Base-by-base conservation (phyloP, 495 filamentous ascomycete genomes). In the Lasiosphaeria ovina region DNA sequence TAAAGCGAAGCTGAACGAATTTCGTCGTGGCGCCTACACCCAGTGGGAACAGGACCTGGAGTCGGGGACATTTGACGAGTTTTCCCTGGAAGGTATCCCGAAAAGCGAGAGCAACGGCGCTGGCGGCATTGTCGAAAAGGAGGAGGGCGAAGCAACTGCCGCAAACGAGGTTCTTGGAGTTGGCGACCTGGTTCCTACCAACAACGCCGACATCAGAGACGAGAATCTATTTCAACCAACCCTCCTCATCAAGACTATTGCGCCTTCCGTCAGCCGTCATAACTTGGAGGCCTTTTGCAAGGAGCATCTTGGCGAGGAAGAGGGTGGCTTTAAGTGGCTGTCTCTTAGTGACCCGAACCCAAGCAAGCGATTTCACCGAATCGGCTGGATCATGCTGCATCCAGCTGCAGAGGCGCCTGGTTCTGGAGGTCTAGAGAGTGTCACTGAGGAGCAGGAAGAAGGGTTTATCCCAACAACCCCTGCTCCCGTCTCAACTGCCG, bases 361-460 rank as follows among this genome's bases (percentile, higher is more conserved):
- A 0, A 86, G 89, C 60, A 99, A 99, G 76, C 89, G 95, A 62
- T 99, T 89, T 66, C 94, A 99, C 69, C 87, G 94, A 2, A 99
- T 99, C 78, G 94, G 95, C 24, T 99, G 93, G 93, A 92, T 99
- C 58, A 96, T 98, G 82, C 79, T 99, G 7, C 77, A 97, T 70
- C 89, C 92, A 45, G 84, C 86, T 11, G 77, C 86, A 3, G 90
- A 95, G 44, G 77, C 79, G 24, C 71, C 77, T 11, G 72, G 72
- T 5, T 79, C 83, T 36, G 77, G 85, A 56, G 83, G 84, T n/a
- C 85, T 85, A 16, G 87, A 85, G 59, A 89, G 93, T 55, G 74
- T 84, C 57, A 84, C 87, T 31, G 81, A 76, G 24, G 79, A 75
- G 12, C 80, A 82, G 24, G 78, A 83, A 17, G 77, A 73, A 36